Base-by-base conservation (phyloP, 2,329 filamentous ascomycete genomes). In the Aspergillus chevalieri region DNA sequence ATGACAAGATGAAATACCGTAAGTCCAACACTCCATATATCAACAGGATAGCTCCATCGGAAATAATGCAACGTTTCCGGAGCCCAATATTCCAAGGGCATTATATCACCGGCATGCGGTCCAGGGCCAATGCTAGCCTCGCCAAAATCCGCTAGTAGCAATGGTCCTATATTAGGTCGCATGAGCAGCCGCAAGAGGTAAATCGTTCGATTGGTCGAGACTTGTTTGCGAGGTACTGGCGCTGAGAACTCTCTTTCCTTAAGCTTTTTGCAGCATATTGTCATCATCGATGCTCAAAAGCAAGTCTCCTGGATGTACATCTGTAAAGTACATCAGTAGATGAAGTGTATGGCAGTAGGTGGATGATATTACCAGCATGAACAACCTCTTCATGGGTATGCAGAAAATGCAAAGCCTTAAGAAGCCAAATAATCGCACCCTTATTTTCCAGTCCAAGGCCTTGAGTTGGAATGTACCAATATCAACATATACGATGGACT, bases 171-270 rank as follows among this genome's bases (percentile, higher is more conserved):
- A 6, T 56, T 58, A 15, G 52, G 58, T 30, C n/a, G 45, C 41
- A 53, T 64, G 48, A 55, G 52, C 49, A 55, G 52, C 49, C 49
- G 56, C 55, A 55, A 66, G 47, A 51, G 59, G 51, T 66, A 59
- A 17, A 67, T 57, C 10, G 67, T 71, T n/a, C 62, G 50, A n/a
- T 54, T 54, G 19, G 63, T 60, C 7, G 53, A 57, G 1, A 71
- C 38, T 14, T 58, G 42, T 48, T 78, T 78, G 4, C 73, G 61
- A 3, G 72, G 64, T 2, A 60, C 57, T 45, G 52, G 67, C 51
- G 47, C 52, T 10, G 26, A 49, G 15, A 52, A 53, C 50, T 70
- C 67, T 3, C 46, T 55, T 33, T 64, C 49, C 49, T 67, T 64
- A 15, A 70, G 60, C 17, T 0, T 44, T 43, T 41, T 46, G 38